These are phyloP conservation scores for Globisporangium spinosum DNA, from an alignment of 352 stramenopile species.

Conservation along the genomic window DNA sequence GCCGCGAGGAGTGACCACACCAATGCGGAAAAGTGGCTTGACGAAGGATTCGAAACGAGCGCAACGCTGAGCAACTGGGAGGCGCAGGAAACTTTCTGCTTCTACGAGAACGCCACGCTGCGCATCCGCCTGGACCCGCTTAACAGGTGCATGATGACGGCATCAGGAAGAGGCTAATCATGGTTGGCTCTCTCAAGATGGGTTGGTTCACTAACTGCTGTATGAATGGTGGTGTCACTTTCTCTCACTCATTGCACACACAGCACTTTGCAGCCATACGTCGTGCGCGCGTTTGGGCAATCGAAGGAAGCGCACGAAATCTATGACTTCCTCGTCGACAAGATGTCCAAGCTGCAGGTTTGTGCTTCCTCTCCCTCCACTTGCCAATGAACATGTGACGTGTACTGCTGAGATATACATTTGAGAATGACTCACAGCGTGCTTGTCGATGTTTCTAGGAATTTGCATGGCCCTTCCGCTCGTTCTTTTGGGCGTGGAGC, in stretches of 20 bases:
- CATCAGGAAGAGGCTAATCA: not conserved
- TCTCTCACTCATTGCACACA: not conserved
- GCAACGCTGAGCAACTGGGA: slow-evolving; percentile 49
- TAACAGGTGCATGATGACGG: slow-evolving; percentile 41
- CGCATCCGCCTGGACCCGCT: slow-evolving; percentile 66
- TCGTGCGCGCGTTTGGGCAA: slow-evolving; percentile 65
- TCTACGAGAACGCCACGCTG: slow-evolving; percentile 72
- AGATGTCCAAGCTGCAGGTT: slow-evolving; percentile 49
- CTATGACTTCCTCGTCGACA: slow-evolving; percentile 46
- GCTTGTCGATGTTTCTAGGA: slow-evolving; percentile 22
- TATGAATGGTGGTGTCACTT: slow-evolving; percentile 6
- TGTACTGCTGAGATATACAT: not conserved
- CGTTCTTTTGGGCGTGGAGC: slow-evolving; percentile 79
- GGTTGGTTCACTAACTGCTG: slow-evolving; percentile 13
- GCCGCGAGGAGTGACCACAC: not conserved
- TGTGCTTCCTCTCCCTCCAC: not conserved
- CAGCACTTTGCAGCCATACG: slow-evolving; percentile 58
- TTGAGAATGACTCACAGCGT: not conserved
- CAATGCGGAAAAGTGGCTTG: slow-evolving; percentile 37
- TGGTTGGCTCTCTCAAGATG: not conserved
- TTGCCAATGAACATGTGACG: not conserved
- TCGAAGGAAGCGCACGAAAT: slow-evolving; percentile 52
- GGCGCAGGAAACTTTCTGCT: slow-evolving; percentile 67
- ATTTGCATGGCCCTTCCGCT: slow-evolving; percentile 49
- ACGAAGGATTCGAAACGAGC: slow-evolving; percentile 40